A percentile compares a stretch with the other conserved stretches of the same genome.
These are phyloP conservation scores for Hippophae rhamnoides DNA, from an alignment of 306 rosid genomes.

Conservation along the genomic window DNA sequence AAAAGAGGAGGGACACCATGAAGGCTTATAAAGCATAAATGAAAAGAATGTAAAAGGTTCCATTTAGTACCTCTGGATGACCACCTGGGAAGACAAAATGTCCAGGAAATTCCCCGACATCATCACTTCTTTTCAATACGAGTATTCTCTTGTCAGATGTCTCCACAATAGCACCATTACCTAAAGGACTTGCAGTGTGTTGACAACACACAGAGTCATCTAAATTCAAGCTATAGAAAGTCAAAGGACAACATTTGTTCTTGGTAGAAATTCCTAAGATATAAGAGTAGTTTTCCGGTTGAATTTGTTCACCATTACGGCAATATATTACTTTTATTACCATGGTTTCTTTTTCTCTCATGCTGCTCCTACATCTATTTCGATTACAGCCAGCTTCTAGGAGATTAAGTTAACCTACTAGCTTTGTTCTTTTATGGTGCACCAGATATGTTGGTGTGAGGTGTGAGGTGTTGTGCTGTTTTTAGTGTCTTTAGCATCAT, in stretches of 20 bases:
- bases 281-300: no score
- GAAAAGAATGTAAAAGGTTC: constrained; percentile 2
- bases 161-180: constrained; percentile 90
- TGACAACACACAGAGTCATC: constrained; percentile 69
- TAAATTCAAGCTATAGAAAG: constrained; percentile 18
- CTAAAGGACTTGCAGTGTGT: constrained; percentile 86
- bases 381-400: no score
- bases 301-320: no score
- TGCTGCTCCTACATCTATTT: no score
- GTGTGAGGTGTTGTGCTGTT: no score
- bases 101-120: constrained; percentile 93
- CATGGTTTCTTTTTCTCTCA: no score
- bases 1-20: not conserved
- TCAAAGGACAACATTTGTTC: constrained; percentile 5
- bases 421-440: no score
- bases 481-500: no score
- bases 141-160: constrained; percentile 67
- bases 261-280: not conserved
- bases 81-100: constrained; percentile 94
- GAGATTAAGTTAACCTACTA: no score
- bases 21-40: not conserved
- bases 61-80: constrained; percentile 78
- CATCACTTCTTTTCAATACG: constrained; percentile 67
- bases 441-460: no score
- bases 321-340: no score